These are phyloP conservation scores for Nematodospora valgi DNA, from an alignment of 805 yeast species.

Conservation along the genomic window DNA sequence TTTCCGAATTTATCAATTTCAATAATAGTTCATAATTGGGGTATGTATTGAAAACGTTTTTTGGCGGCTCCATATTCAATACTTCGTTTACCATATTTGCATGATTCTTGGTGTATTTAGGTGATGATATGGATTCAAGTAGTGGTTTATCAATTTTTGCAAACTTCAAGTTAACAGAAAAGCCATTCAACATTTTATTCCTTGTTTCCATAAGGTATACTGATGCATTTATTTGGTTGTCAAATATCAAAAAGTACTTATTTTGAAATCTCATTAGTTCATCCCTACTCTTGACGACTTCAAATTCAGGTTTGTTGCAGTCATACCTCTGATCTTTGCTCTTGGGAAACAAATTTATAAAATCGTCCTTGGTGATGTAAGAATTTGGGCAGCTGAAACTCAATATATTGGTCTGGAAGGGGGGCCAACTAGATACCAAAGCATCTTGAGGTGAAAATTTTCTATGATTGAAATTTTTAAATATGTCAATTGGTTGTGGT, in stretches of 20 bases:
- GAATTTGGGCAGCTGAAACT: slow-evolving; percentile 36
- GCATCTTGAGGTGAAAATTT: slow-evolving; percentile 5
- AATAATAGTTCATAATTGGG: slow-evolving; percentile 12
- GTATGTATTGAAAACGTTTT: not conserved
- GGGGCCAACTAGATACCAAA: slow-evolving; percentile 5
- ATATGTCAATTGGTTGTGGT: not conserved
- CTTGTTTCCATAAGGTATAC: slow-evolving; percentile 49
- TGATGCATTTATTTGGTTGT: slow-evolving; percentile 45
- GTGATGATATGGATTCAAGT: slow-evolving; percentile 1
- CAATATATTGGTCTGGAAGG: slow-evolving; percentile 29
- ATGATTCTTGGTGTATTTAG: not conserved
- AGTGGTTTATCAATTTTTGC: not conserved
- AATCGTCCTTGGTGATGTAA: slow-evolving; percentile 36
- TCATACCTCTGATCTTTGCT: slow-evolving; percentile 23
- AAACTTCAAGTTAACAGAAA: slow-evolving; percentile 6
- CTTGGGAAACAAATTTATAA: slow-evolving; percentile 36
- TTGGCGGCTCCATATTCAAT: not conserved
- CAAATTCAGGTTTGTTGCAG: slow-evolving; percentile 24
- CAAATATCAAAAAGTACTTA: slow-evolving; percentile 54
- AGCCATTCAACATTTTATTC: slow-evolving; percentile 49
- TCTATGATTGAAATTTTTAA: not conserved
- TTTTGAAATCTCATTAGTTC: slow-evolving; percentile 41
- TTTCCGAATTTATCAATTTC: slow-evolving; percentile 15
- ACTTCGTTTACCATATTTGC: not conserved
- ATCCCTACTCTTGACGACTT: slow-evolving; percentile 49